A percentile compares a stretch with the other conserved stretches of the same genome.
Evolutionary conservation across 2,329 filamentous ascomycete species (phyloP).

Genomic region (Diaporthe ilicicola): DNA sequence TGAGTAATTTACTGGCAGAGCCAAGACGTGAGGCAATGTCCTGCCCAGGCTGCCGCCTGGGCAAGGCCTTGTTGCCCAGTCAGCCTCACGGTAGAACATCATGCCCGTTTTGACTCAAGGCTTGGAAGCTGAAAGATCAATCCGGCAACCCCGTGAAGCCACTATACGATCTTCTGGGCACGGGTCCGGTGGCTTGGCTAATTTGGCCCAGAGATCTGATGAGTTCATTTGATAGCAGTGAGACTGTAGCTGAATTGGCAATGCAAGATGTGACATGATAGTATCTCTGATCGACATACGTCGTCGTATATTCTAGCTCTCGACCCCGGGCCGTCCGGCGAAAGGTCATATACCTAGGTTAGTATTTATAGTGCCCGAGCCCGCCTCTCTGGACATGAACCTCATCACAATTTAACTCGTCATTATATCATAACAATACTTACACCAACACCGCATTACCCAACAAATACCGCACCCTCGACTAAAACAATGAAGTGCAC

Average conservation of each 20-base stretch:
- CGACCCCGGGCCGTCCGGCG: background rate
- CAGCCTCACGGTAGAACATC: background rate
- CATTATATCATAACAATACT: background rate
- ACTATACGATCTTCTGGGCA: background rate
- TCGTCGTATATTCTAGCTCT: background rate
- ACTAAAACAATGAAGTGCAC: background rate
- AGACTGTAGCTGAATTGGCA: conserved; percentile 6
- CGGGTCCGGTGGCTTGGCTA: conserved; percentile 5
- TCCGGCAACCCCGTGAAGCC: background rate
- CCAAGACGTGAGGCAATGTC: background rate
- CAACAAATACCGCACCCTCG: too few species aligned
- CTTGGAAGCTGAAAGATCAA: background rate
- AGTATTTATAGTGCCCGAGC: background rate
- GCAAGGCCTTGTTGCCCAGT: conserved; percentile 9
- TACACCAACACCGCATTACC: too few species aligned
- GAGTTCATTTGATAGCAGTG: conserved; percentile 4
- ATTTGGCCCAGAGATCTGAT: conserved; percentile 15
- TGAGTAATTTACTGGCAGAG: conserved; percentile 11
- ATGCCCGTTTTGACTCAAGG: conserved; percentile 5
- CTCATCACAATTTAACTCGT: background rate
- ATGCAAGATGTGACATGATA: conserved; percentile 3
- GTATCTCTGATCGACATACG: background rate
- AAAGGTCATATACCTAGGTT: too few species aligned
- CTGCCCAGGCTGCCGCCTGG: conserved; percentile 2
- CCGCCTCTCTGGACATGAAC: too few species aligned